phyloP scores from a whole-genome alignment of 176 grass and related monocot species.

The Oryza nivara region DNA sequence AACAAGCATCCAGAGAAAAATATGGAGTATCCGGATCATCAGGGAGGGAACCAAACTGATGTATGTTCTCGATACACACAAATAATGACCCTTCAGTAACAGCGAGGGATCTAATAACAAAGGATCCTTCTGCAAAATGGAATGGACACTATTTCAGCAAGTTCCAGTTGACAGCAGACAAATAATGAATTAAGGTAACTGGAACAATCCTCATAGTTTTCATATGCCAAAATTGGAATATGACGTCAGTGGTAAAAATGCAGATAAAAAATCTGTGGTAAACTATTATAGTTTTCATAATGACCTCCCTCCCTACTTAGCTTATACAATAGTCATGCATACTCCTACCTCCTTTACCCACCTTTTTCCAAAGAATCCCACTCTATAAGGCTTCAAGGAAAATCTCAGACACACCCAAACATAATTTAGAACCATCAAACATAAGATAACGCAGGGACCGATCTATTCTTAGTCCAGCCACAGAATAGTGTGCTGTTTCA shows the following conservation, averaged over 20 bases:
- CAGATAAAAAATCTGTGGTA: background rate
- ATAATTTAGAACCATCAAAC: background rate
- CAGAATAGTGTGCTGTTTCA: constrained; percentile 29
- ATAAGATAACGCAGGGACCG: background rate
- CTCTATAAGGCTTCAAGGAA: background rate
- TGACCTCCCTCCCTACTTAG: background rate
- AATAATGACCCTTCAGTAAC: constrained; percentile 64
- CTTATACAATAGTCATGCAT: background rate
- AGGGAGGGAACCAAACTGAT: constrained; percentile 65
- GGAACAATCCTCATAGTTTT: background rate
- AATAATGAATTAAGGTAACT: constrained; percentile 4
- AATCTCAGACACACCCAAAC: background rate
- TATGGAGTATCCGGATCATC: constrained; percentile 63
- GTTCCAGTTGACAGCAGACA: constrained; percentile 12
- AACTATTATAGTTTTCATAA: too few species aligned
- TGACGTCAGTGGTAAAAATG: background rate
- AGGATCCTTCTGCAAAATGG: constrained; percentile 55
- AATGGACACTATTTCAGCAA: constrained; percentile 38
- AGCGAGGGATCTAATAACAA: constrained; percentile 65
- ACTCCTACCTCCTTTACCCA: background rate
- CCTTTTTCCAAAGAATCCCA: constrained; percentile 3
- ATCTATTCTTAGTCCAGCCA: constrained; percentile 24
- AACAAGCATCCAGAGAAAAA: constrained; percentile 67
- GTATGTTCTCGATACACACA: constrained; percentile 83
- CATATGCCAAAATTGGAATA: background rate